Conservation (phyloP, 805 yeast species). For the Yarrowia sp. region DNA sequence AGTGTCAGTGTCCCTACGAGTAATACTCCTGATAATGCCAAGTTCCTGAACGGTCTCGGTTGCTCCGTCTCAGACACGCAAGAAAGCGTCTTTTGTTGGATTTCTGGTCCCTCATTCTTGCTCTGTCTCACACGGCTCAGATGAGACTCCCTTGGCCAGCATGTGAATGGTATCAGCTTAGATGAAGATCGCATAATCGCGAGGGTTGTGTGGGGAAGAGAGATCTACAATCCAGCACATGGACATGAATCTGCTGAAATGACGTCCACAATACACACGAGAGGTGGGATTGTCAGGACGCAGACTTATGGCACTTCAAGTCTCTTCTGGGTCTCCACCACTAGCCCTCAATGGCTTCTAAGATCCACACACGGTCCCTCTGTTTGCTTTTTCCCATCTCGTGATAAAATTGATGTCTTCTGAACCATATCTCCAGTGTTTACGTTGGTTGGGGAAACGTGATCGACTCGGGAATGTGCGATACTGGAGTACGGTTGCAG, state of each 20-base stretch:
- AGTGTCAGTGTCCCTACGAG: too few relatives aligned
- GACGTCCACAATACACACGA: too few relatives aligned
- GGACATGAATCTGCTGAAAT: too few relatives aligned
- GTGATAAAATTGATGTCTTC: not conserved
- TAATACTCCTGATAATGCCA: too few relatives aligned
- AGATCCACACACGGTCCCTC: not conserved
- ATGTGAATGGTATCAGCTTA: not conserved
- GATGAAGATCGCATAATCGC: not conserved
- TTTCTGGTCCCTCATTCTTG: not conserved
- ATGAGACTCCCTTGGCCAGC: not conserved
- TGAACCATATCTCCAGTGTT: not conserved
- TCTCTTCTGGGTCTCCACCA: too few relatives aligned
- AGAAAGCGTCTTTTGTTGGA: conserved; percentile 1
- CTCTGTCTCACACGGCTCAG: not conserved
- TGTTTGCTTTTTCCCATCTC: not conserved
- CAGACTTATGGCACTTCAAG: too few relatives aligned
- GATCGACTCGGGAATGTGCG: conserved; percentile 16
- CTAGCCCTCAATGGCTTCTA: too few relatives aligned
- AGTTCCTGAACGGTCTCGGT: too few relatives aligned
- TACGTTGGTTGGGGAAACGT: not conserved
- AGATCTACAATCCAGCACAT: not conserved
- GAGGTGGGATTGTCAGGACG: too few relatives aligned
- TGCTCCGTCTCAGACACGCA: too few relatives aligned
- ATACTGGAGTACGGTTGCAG: not conserved
- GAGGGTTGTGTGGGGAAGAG: conserved; percentile 1